These are phyloP conservation scores for Smallanthus sonchifolius DNA, from an alignment of 129 eudicot species.

Conservation along the genomic window DNA sequence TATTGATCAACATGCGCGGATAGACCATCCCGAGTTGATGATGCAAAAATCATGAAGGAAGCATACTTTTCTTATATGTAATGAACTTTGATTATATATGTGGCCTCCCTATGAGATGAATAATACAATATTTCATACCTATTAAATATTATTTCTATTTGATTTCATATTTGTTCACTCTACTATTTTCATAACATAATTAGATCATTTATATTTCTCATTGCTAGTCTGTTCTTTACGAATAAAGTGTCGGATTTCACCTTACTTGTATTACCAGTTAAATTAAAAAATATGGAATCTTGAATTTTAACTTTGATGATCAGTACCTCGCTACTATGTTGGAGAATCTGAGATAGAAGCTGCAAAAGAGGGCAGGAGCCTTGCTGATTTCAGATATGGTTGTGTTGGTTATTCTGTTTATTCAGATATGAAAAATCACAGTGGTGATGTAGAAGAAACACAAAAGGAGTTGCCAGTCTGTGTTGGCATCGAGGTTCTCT, in stretches of 20 bases:
- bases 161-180: background rate
- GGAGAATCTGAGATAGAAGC: constrained; percentile 90
- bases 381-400: constrained; percentile 75
- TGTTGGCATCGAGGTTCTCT: constrained; percentile 72
- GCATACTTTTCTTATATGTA: background rate
- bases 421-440: constrained; percentile 49
- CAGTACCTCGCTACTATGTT: constrained; percentile 71
- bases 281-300: constrained; percentile 5
- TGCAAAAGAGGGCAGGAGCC: constrained; percentile 73
- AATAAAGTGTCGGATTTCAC: background rate
- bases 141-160: background rate
- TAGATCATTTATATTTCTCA: background rate
- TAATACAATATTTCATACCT: background rate
- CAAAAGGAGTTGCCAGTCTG: constrained; percentile 74
- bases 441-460: constrained; percentile 36
- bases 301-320: constrained; percentile 23
- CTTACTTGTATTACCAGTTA: background rate
- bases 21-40: background rate
- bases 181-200: background rate
- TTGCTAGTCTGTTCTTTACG: background rate
- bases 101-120: background rate
- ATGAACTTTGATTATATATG: background rate
- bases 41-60: background rate
- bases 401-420: constrained; percentile 92
- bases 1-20: background rate